These are phyloP conservation scores for Hypsizygus marmoreus DNA, from an alignment of 768 basidiomycete genomes.

Conservation along the genomic window DNA sequence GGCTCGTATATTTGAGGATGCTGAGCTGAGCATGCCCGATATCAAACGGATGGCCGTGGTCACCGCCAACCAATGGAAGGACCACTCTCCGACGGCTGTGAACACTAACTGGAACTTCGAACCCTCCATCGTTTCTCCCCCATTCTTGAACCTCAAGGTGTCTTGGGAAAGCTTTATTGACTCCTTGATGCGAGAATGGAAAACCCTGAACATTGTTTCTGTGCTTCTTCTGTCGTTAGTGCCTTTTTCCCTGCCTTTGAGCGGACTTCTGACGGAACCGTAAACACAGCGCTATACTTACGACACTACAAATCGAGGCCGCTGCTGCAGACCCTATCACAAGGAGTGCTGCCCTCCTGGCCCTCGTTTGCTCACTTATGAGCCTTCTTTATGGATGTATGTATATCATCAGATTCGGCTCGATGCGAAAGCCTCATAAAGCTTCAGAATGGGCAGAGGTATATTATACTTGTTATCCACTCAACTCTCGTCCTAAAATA, in stretches of 20 bases:
- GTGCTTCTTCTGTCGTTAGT: slow-evolving; percentile 32
- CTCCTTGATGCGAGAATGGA: slow-evolving; percentile 34
- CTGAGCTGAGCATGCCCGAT: slow-evolving; percentile 59
- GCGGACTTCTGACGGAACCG: not conserved
- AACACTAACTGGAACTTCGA: slow-evolving; percentile 4
- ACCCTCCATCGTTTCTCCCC: slow-evolving; percentile 12
- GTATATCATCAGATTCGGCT: slow-evolving; percentile 1
- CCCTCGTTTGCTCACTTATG: slow-evolving; percentile 57
- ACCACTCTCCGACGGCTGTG: slow-evolving; percentile 2
- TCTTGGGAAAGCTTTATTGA: slow-evolving; percentile 34
- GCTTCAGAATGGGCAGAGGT: slow-evolving; percentile 65
- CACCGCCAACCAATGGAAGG: slow-evolving; percentile 12
- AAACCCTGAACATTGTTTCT: slow-evolving; percentile 36
- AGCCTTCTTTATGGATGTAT: slow-evolving; percentile 48
- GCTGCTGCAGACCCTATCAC: slow-evolving; percentile 51
- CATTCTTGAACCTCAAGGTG: slow-evolving; percentile 17
- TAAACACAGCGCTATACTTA: slow-evolving; percentile 29
- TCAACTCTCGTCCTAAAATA: not conserved
- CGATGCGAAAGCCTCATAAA: slow-evolving; percentile 47
- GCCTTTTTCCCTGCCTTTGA: too few species aligned
- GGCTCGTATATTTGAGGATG: slow-evolving; percentile 62
- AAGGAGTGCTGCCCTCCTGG: slow-evolving; percentile 54
- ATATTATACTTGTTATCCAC: not conserved
- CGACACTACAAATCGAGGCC: slow-evolving; percentile 29
- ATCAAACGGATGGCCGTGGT: slow-evolving; percentile 46